phyloP scores from a whole-genome alignment of 345 rosid species.

The Brassica napus region DNA sequence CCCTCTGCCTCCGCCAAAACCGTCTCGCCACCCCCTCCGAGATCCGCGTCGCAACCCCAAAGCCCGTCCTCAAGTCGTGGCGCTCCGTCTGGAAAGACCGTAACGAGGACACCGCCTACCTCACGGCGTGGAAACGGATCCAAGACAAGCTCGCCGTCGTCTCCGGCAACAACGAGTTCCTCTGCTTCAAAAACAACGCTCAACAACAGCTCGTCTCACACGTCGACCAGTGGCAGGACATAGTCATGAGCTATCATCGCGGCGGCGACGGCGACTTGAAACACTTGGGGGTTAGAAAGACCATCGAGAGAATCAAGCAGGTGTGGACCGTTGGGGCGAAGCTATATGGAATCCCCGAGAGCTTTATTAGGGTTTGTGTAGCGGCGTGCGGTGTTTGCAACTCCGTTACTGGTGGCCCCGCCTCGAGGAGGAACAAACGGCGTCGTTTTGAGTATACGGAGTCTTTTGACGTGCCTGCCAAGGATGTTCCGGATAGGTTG shows the following conservation, averaged over 20 bases:
- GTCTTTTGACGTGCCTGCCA: slow-evolving; percentile 93
- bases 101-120: slow-evolving; percentile 96
- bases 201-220: slow-evolving; percentile 84
- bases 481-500: slow-evolving; percentile 78
- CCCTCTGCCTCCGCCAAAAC: slow-evolving; percentile 78
- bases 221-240: slow-evolving; percentile 89
- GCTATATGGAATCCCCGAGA: slow-evolving; percentile 95
- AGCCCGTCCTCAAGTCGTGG: slow-evolving; percentile 85
- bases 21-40: slow-evolving; percentile 83
- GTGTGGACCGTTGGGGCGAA: slow-evolving; percentile 98
- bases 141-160: slow-evolving; percentile 82
- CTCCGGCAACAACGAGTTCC: slow-evolving; percentile 68
- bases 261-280: slow-evolving; percentile 82
- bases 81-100: slow-evolving; percentile 97
- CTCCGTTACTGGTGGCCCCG: slow-evolving; percentile 62
- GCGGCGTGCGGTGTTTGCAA: slow-evolving; percentile 84
- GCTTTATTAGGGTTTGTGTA: slow-evolving; percentile 95
- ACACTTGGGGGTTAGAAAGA: slow-evolving; percentile 83
- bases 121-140: slow-evolving; percentile 97
- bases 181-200: slow-evolving; percentile 88
- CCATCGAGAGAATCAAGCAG: slow-evolving; percentile 88
- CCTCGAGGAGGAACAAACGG: slow-evolving; percentile 65
- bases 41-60: slow-evolving; percentile 87
- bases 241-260: slow-evolving; percentile 75
- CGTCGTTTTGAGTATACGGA: slow-evolving; percentile 92